Evolutionary conservation across 2,329 filamentous ascomycete genomes (phyloP).

Genomic region (Aotearoamyces nothofagi): DNA sequence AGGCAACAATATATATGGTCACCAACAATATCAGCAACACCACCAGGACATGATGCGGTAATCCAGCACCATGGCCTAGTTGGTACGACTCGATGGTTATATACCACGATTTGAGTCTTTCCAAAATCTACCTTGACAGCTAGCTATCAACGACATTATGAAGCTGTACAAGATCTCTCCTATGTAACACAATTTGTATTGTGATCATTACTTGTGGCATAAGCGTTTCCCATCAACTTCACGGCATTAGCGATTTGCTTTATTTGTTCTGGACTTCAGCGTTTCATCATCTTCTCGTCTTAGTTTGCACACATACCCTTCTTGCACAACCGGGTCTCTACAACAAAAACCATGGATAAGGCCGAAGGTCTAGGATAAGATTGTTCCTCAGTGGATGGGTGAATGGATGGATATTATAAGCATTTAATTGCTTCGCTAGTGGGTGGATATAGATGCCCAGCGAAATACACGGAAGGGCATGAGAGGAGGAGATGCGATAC

Average conservation of each 20-base stretch:
- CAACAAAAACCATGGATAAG: too few relatives aligned
- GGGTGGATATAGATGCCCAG: too few relatives aligned
- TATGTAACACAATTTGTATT: conserved; percentile 17
- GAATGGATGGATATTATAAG: too few relatives aligned
- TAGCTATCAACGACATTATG: conserved; percentile 3
- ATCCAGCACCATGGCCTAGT: conserved; percentile 3
- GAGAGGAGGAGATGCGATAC: too few relatives aligned
- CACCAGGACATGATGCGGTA: conserved; percentile 22
- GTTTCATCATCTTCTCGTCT: too few relatives aligned
- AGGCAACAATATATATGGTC: conserved; percentile 25
- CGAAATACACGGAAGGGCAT: too few relatives aligned
- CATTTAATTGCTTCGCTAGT: too few relatives aligned
- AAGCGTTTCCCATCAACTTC: conserved; percentile 21
- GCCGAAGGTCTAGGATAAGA: too few relatives aligned
- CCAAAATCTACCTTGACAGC: conserved; percentile 2
- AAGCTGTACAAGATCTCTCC: conserved; percentile 7
- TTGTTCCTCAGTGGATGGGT: too few relatives aligned
- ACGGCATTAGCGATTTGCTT: conserved; percentile 32
- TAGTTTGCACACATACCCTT: too few relatives aligned
- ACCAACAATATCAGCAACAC: conserved; percentile 29
- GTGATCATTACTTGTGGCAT: conserved; percentile 5
- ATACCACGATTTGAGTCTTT: conserved; percentile 2
- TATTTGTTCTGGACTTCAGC: conserved; percentile 16
- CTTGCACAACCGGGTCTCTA: too few relatives aligned
- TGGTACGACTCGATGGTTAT: background rate